Base-by-base conservation (phyloP, 345 rosid species). In the Aegle marmelos region DNA sequence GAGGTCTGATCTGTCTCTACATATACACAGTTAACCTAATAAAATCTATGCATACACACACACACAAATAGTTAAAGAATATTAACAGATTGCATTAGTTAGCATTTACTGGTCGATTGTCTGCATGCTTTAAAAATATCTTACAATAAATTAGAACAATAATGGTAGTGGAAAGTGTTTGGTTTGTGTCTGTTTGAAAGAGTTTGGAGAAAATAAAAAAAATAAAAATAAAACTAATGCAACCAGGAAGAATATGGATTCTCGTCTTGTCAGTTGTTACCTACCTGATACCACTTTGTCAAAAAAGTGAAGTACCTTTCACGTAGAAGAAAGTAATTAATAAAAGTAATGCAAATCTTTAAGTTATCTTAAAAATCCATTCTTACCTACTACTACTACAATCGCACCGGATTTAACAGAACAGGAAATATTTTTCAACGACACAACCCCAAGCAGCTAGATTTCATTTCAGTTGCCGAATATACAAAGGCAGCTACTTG, bases 201-300 rank as follows among this genome's bases (percentile, higher is more conserved):
- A 8, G 74, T 11, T 54, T 22, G 50, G 50, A 10, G 11, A 11
- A 41, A 41, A 41, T 1, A 39, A 39, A 39, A 8, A 2, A 13
- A 45, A 45, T 2, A n/a, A n/a, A n/a, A n/a, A n/a, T n/a, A n/a
- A 45, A 11, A 3, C 30, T 9, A 34, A 50, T 27, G 39, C 53
- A 27, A 48, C 58, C 61, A 11, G 50, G 50, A 2, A 39, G 60
- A 53, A 76, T 22, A 70, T 50, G 7, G 67, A 70, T 66, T 74
- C 59, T 76, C 48, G 17, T 77, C 69, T 45, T 45, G 16, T 45
- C 50, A 45, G 16, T 76, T 63, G 25, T 74, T 45, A 82, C 81
- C 81, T 4, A 85, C 75, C 69, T 66, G 37, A 24, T 30, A 36
- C 60, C 76, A 63, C 66, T 64, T 79, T 74, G 79, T 77, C 78